A percentile compares a stretch with the other conserved stretches of the same genome.
These are phyloP conservation scores for Raphanus sativus DNA, from an alignment of 345 rosid genomes.

Conservation along the genomic window DNA sequence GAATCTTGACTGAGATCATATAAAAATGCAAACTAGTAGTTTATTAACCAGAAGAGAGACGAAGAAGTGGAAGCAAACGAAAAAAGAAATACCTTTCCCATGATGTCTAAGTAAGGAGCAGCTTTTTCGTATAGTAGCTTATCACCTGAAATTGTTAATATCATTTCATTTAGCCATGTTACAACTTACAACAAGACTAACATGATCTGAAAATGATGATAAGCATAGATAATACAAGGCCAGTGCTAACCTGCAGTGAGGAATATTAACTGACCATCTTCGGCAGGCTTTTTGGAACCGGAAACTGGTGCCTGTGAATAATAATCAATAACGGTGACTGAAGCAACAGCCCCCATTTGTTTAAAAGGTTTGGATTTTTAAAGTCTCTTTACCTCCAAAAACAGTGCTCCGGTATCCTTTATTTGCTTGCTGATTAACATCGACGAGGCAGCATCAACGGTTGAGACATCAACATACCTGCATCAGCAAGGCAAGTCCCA, in stretches of 20 bases:
- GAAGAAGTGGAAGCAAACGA: neutral
- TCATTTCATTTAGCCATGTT: conserved; percentile 6
- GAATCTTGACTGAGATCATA: conserved; percentile 73
- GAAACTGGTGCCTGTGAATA: conserved; percentile 85
- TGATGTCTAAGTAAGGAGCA: conserved; percentile 70
- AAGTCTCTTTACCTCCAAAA: conserved; percentile 83
- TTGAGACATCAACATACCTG: conserved; percentile 92
- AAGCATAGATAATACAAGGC: neutral
- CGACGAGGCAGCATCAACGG: conserved; percentile 83
- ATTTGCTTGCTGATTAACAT: conserved; percentile 58
- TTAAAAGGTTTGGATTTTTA: no score
- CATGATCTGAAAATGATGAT: neutral
- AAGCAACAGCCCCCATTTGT: neutral
- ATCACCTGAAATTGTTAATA: conserved; percentile 60
- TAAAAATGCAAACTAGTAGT: conserved; percentile 18
- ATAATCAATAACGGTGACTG: neutral
- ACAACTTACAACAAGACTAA: conserved; percentile 4
- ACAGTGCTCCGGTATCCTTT: conserved; percentile 70
- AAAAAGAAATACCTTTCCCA: conserved; percentile 74
- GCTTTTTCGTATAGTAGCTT: conserved; percentile 60
- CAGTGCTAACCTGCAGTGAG: conserved; percentile 71
- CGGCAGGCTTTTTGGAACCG: conserved; percentile 92
- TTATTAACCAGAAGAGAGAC: neutral
- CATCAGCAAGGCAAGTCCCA: conserved; percentile 12
- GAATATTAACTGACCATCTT: conserved; percentile 85